Evolutionary conservation across 192 early-diverging fungal genomes (phyloP), one percentile per base, ranked within the genome.

Genomic region (Backusella macrospora): DNA sequence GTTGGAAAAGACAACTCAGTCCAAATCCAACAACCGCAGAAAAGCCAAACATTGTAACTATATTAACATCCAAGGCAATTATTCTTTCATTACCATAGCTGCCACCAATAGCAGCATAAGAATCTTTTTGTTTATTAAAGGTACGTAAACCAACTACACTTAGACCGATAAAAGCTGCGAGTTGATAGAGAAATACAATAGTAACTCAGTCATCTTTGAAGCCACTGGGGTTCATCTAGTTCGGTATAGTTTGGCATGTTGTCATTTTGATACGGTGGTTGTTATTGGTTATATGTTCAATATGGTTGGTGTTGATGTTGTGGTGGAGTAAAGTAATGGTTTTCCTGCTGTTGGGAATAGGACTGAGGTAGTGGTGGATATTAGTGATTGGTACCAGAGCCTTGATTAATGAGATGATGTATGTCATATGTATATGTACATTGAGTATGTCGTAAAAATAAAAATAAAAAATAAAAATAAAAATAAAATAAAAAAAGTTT

Each of bases 191-290:
- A 70, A 87, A 95, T 1, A 92, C 75, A 13, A 85, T 71, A 0
- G 91, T 70, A 8, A 91, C 93, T 91, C 92, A 94, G 5, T 91
- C 63, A 76, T 92, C 92, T 63, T 91, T 78, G 74, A 62, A 83
- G n/a, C 77, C 72, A 49, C 63, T 73, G 12, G 18, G 65, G 16
- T n/a, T 45, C 65, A 1, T 23, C 66, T 34, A 62, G 34, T 15
- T 63, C n/a, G 13, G 46, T 12, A 29, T 48, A 48, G 9, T 45
- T 43, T 16, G 29, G 10, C 26, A 26, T 64, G n/a, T 38, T 44
- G 23, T 16, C 37, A 37, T 63, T 15, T 26, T 72, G 70, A n/a
- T 21, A 48, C 5, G 16, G 5, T 6, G 39, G 62, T 38, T 52
- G 49, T 6, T 18, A n/a, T 52, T 15, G 49, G 37, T 34, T 10